These are phyloP conservation scores for Boletellus emodensis DNA, from an alignment of 768 basidiomycete genomes.

Conservation along the genomic window DNA sequence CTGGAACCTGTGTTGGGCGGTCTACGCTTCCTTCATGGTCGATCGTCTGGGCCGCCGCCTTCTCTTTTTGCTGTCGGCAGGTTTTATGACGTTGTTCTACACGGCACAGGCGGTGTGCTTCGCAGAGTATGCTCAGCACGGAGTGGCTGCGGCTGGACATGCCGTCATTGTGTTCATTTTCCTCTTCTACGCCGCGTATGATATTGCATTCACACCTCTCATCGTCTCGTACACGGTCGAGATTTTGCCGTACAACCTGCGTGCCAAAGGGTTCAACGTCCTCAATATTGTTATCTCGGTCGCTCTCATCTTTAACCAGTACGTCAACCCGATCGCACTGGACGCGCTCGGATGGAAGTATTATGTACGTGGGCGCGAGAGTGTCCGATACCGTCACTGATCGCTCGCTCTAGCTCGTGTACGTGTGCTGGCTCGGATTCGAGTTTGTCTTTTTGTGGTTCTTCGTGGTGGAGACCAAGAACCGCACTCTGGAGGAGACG, in stretches of 20 bases:
- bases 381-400: not conserved
- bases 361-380: slow-evolving; percentile 43
- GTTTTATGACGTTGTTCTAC: slow-evolving; percentile 65
- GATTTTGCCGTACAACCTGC: slow-evolving; percentile 77
- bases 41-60: slow-evolving; percentile 67
- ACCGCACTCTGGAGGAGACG: slow-evolving; percentile 76
- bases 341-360: slow-evolving; percentile 67
- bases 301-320: slow-evolving; percentile 86
- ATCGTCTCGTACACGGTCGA: slow-evolving; percentile 86
- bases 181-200: slow-evolving; percentile 75
- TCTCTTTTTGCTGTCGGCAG: slow-evolving; percentile 59
- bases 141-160: slow-evolving; percentile 47
- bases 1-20: slow-evolving; percentile 70
- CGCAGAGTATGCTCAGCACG: slow-evolving; percentile 47
- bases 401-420: slow-evolving; percentile 46
- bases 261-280: slow-evolving; percentile 82
- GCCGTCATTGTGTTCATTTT: slow-evolving; percentile 82
- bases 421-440: slow-evolving; percentile 64
- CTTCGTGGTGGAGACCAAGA: slow-evolving; percentile 70
- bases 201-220: slow-evolving; percentile 82
- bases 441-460: slow-evolving; percentile 64
- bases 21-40: slow-evolving; percentile 53
- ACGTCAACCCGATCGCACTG: slow-evolving; percentile 79
- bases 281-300: slow-evolving; percentile 77
- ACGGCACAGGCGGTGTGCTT: slow-evolving; percentile 65